Evolutionary conservation across 2,329 filamentous ascomycete species (phyloP), one percentile per base, ranked within the genome.

Genomic region (Didymella sp.): DNA sequence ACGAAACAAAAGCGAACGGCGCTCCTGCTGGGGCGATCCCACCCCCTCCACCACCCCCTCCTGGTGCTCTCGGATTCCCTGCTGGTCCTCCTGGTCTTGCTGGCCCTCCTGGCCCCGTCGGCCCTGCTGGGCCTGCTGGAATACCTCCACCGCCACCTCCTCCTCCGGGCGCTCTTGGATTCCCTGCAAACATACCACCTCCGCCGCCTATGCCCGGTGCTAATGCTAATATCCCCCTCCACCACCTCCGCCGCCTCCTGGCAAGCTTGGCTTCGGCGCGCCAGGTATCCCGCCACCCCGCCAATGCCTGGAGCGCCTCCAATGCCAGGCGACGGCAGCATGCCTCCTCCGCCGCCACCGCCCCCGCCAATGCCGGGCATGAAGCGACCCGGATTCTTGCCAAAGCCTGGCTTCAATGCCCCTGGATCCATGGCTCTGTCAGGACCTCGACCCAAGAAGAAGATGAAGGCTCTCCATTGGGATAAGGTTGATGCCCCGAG

Each of bases 391-490:
- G 88, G 91, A 61, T 97, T 90, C 79, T 78, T 96, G 60, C 84
- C 87, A 44, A 85, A 88, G 62, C 82, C 86, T 24, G 81, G 84
- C 28, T 81, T 81, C 55, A 78, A 80, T 19, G 74, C 83, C 5
- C 72, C 83, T 13, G 79, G 86, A 21, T 84, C 86, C 7, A 82
- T 91, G 65, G 87, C 89, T 40, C 79, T 96, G 68, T 89, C 91
- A 31, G 90, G 92, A 59, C 91, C 92, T 49, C 84, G 94, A 67
- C 92, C 95, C 21, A 98, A 97, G 85, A 98, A 96, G 87, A 99
- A 98, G 83, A 91, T 99, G 77, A 99, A 99, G 86, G 94, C 94
- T 57, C 84, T 99, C 66, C 95, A 99, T 80, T 98, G 95, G 94
- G 95, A 99, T 79, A 98, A 98, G 82, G 92, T 99, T 51, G 95